Evolutionary conservation across 164 flowering plant genomes (phyloP).

Genomic region (Aristolochia californica): DNA sequence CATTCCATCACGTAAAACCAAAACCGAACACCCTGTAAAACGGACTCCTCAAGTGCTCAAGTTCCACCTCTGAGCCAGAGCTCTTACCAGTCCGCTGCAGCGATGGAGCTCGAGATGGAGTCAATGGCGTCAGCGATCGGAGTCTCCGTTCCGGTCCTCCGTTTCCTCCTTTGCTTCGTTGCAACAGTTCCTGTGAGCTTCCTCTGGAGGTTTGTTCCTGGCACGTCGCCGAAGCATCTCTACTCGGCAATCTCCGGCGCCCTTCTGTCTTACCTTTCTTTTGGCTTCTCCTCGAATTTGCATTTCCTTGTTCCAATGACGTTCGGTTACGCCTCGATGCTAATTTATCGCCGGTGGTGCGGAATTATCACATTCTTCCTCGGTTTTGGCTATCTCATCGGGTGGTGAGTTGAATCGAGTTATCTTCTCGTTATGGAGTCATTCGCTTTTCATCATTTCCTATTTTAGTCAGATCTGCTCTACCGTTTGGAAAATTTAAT

Average conservation of each 20-base stretch:
- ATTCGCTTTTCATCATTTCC: neutral
- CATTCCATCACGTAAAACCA: too few species aligned
- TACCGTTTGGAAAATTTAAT: neutral
- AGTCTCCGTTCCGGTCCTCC: constrained; percentile 63
- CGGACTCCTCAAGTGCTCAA: too few species aligned
- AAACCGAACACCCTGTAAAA: too few species aligned
- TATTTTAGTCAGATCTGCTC: neutral
- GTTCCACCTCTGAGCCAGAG: too few species aligned
- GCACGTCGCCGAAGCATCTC: constrained; percentile 43
- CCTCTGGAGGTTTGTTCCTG: constrained; percentile 59
- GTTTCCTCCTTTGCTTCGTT: constrained; percentile 78
- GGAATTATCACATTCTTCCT: constrained; percentile 73
- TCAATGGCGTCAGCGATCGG: constrained; percentile 70
- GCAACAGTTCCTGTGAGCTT: constrained; percentile 82
- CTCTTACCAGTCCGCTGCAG: too few species aligned
- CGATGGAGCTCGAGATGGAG: constrained; percentile 38
- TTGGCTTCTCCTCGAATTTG: constrained; percentile 84
- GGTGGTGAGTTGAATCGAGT: constrained; percentile 42
- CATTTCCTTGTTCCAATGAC: constrained; percentile 86
- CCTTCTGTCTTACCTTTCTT: constrained; percentile 68
- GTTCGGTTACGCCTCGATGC: constrained; percentile 71
- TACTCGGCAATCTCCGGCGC: constrained; percentile 65
- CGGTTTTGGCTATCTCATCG: constrained; percentile 86
- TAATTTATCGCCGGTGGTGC: constrained; percentile 45
- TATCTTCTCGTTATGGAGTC: neutral